Base-by-base conservation (phyloP, 495 filamentous ascomycete species). In the Penicillium parvum region DNA sequence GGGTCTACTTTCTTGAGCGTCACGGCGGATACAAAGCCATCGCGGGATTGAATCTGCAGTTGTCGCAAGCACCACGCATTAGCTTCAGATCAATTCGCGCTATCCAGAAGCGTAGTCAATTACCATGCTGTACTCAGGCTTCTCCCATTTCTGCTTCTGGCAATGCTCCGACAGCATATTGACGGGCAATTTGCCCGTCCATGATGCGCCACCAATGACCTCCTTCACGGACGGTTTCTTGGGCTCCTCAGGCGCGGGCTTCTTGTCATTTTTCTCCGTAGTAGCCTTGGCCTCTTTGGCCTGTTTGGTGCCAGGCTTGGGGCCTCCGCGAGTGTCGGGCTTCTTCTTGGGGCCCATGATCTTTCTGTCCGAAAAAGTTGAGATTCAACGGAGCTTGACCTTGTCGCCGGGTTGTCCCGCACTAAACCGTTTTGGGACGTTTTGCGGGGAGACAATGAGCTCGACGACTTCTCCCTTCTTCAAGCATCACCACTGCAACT, bases 161-260 rank as follows among this genome's bases (percentile, higher is more conserved):
- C 87, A 94, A 69, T 95, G 88, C 74, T 98, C 92, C 12, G 85
- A 83, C 41, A 98, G 81, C 58, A 98, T 73, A 58, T 90, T 92
- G 38, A 95, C 85, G 3, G 92, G 92, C 26, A 98, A 67, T 61
- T 98, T 98, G 25, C 92, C 92, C 0, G 92, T 98, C 94, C 94
- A 98, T 58, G 89, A 96, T 51, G 87, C 79, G 36, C 92, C 92
- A 36, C 88, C 94, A 62, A 98, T 95, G 43, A 98, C 68, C 50
- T 87, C 82, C 65, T 89, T 86, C 40, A 88, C 83, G 21, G 86
- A 82, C 26, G 88, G 86, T 52, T 84, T 85, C 46, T 89, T 89
- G 15, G 80, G 81, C 47, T 69, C 72, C 18, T 83, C 80, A 33
- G 69, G 64, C 3, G 62, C 45, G 17, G 55, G 60, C 47, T 49